These are phyloP conservation scores for Penicillium daleae DNA, from an alignment of 495 filamentous ascomycete genomes.

Conservation along the genomic window DNA sequence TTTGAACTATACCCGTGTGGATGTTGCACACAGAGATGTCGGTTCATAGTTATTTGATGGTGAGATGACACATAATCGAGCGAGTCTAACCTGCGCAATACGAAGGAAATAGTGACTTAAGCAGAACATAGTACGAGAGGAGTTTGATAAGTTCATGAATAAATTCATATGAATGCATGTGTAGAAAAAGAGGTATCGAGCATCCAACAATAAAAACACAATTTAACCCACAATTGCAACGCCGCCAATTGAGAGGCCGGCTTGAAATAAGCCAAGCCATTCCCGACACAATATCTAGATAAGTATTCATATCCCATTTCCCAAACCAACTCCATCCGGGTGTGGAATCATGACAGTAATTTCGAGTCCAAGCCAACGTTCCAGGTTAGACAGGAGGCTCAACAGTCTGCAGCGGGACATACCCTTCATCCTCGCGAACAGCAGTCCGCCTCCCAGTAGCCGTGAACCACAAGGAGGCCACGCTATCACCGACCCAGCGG, in stretches of 20 bases:
- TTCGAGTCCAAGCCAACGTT: background rate
- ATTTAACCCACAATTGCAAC: background rate
- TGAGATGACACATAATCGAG: no score
- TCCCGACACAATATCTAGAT: background rate
- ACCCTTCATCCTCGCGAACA: slow-evolving; percentile 41
- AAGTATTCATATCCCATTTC: background rate
- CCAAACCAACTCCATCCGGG: background rate
- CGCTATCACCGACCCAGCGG: slow-evolving; percentile 23
- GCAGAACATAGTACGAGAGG: background rate
- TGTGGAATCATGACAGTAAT: background rate
- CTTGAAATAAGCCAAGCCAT: slow-evolving; percentile 4
- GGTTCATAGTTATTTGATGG: no score
- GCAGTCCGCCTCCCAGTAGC: slow-evolving; percentile 33
- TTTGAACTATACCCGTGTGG: no score
- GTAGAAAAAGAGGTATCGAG: slow-evolving; percentile 25
- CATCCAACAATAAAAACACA: slow-evolving; percentile 3
- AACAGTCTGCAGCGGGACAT: slow-evolving; percentile 50
- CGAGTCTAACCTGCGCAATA: background rate
- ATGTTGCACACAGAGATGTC: no score
- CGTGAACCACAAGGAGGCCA: slow-evolving; percentile 32
- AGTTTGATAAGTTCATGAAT: background rate
- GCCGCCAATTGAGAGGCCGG: slow-evolving; percentile 3
- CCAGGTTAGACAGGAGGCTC: slow-evolving; percentile 38
- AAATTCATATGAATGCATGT: slow-evolving; percentile 10
- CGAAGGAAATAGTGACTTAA: background rate